phyloP scores from a whole-genome alignment of 768 basidiomycete species.

The Mycena vitilis region DNA sequence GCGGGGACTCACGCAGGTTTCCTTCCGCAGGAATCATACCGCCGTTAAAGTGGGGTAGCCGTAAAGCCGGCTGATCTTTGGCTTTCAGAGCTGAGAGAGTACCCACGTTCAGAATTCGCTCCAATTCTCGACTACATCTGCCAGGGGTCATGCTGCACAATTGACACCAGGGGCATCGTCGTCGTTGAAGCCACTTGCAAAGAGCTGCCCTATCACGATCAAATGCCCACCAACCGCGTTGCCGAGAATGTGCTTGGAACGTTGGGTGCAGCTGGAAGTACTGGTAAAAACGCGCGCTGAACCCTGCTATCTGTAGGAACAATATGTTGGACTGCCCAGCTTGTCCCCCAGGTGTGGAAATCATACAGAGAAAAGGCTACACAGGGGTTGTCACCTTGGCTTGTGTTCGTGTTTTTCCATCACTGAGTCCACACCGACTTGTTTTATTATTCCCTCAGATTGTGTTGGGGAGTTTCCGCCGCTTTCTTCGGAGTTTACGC shows the following conservation, averaged over 20 bases:
- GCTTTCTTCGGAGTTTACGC: conserved; percentile 75
- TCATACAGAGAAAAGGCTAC: conserved; percentile 75
- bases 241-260: conserved; percentile 80
- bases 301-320: conserved; percentile 55
- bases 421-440: not conserved
- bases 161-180: not conserved
- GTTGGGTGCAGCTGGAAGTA: conserved; percentile 56
- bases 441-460: conserved; percentile 45
- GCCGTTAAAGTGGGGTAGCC: not conserved
- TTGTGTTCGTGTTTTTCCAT: conserved; percentile 60
- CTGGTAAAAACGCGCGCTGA: not conserved
- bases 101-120: too few species aligned
- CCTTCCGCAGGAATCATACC: not conserved
- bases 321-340: conserved; percentile 73
- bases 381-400: conserved; percentile 71
- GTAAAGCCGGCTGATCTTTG: too few species aligned
- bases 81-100: too few species aligned
- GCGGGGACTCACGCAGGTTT: not conserved
- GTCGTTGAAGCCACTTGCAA: not conserved
- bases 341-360: conserved; percentile 81
- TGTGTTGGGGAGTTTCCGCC: conserved; percentile 71
- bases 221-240: conserved; percentile 60
- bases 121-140: not conserved
- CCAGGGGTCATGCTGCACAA: not conserved
- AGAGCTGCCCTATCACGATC: too few species aligned